A percentile compares a stretch with the other conserved stretches of the same genome.
phyloP scores from a whole-genome alignment of 495 filamentous ascomycete species.

The Aspergillus nanangensis region DNA sequence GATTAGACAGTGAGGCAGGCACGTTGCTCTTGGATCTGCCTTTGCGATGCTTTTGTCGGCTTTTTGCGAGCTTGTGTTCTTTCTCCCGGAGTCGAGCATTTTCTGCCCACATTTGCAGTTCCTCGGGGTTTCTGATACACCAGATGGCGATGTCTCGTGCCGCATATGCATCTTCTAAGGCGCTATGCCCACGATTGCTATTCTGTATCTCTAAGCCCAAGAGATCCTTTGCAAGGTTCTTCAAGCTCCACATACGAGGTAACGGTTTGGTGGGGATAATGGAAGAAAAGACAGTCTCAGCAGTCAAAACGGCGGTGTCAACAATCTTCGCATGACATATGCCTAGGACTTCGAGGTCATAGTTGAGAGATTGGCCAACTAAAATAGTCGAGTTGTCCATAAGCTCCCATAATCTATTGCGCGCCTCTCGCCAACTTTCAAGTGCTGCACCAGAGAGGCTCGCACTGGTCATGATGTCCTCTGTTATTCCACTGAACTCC shows the following conservation, averaged over 20 bases:
- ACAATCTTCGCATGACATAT: constrained; percentile 38
- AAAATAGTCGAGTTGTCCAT: constrained; percentile 41
- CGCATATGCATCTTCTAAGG: constrained; percentile 36
- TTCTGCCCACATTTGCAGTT: constrained; percentile 17
- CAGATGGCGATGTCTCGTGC: constrained; percentile 36
- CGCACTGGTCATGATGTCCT: constrained; percentile 22
- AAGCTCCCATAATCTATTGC: constrained; percentile 31
- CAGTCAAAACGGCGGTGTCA: constrained; percentile 29
- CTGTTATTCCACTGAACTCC: constrained; percentile 31
- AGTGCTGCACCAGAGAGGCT: constrained; percentile 27
- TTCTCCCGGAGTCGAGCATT: constrained; percentile 11
- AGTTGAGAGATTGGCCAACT: constrained; percentile 39
- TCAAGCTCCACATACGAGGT: constrained; percentile 23
- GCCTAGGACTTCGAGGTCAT: constrained; percentile 39
- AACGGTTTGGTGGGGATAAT: neutral
- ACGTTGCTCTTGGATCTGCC: neutral
- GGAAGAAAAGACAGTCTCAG: constrained; percentile 16
- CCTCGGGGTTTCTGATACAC: constrained; percentile 24
- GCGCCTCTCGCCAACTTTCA: constrained; percentile 34
- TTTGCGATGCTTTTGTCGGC: neutral
- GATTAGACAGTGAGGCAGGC: neutral
- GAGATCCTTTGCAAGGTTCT: constrained; percentile 23
- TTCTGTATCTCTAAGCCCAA: constrained; percentile 28
- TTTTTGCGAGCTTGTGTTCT: constrained; percentile 4
- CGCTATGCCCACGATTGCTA: constrained; percentile 28